Percentiles rank a stretch among this genome's conserved stretches.
phyloP scores from a whole-genome alignment of 306 rosid species.

The Cyamopsis tetragonoloba region DNA sequence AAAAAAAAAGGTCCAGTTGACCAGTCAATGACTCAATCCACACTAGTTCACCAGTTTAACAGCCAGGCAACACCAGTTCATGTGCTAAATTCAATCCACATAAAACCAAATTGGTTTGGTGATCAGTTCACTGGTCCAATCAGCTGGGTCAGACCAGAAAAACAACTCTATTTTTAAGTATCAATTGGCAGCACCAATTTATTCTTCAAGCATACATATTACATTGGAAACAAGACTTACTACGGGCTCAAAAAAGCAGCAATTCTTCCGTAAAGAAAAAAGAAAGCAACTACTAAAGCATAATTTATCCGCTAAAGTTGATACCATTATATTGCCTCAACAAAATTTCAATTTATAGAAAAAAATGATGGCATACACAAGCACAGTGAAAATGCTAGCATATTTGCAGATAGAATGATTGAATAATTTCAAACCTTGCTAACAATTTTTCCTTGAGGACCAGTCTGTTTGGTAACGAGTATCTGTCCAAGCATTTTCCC shows the following conservation, averaged over 20 bases:
- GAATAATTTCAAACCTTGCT: slow-evolving; percentile 66
- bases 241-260: background rate
- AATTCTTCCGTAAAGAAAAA: background rate
- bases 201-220: background rate
- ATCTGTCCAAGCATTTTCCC: slow-evolving; percentile 98
- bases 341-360: slow-evolving; percentile 2
- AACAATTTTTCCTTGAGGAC: slow-evolving; percentile 91
- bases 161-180: background rate
- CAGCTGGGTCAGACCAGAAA: background rate
- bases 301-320: background rate
- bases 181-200: background rate
- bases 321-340: background rate
- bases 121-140: slow-evolving; percentile 9
- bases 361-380: background rate
- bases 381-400: slow-evolving; percentile 11
- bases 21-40: slow-evolving; percentile 2
- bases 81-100: background rate
- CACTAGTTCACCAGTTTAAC: background rate
- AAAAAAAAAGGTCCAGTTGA: background rate
- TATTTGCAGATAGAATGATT: slow-evolving; percentile 9
- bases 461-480: slow-evolving; percentile 97
- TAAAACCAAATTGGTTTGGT: background rate
- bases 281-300: background rate
- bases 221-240: slow-evolving; percentile 7
- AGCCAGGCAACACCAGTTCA: background rate